A percentile compares a stretch with the other conserved stretches of the same genome.
These are phyloP conservation scores for Starmerella etchellsii DNA, from an alignment of 805 yeast species.

Conservation along the genomic window DNA sequence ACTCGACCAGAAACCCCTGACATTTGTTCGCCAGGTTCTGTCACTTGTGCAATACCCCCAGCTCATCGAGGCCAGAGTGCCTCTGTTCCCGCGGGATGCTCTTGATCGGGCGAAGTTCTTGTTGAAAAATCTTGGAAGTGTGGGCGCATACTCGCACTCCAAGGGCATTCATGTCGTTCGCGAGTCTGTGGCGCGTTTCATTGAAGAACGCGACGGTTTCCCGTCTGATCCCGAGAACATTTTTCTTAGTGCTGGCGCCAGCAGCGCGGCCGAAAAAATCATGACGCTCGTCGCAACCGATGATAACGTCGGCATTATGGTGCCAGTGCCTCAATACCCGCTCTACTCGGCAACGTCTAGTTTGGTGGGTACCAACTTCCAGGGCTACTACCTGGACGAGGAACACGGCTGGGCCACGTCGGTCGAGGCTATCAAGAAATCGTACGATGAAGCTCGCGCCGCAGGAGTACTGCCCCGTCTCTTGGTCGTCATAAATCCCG, in stretches of 20 bases:
- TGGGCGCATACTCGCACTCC: slow-evolving; percentile 91
- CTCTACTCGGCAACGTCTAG: slow-evolving; percentile 91
- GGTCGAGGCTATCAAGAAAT: slow-evolving; percentile 45
- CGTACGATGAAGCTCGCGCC: slow-evolving; percentile 37
- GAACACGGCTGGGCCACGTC: slow-evolving; percentile 72
- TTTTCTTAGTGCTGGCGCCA: slow-evolving; percentile 86
- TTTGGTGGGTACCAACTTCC: slow-evolving; percentile 63
- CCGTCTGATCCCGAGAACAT: slow-evolving; percentile 56
- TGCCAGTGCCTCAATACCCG: slow-evolving; percentile 98
- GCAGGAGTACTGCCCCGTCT: slow-evolving; percentile 57
- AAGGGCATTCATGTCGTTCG: slow-evolving; percentile 73
- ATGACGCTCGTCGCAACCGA: slow-evolving; percentile 54
- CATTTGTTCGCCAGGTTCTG: slow-evolving; percentile 88
- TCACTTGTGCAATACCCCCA: slow-evolving; percentile 78
- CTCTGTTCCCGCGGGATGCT: slow-evolving; percentile 42
- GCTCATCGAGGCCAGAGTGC: slow-evolving; percentile 33
- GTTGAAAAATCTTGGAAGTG: slow-evolving; percentile 55
- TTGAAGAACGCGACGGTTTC: slow-evolving; percentile 64
- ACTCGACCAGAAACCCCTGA: slow-evolving; percentile 81
- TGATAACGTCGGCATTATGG: slow-evolving; percentile 58
- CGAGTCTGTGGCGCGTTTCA: slow-evolving; percentile 68
- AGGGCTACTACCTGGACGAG: slow-evolving; percentile 82
- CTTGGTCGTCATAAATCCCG: slow-evolving; percentile 90
- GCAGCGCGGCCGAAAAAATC: slow-evolving; percentile 77
- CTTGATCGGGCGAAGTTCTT: slow-evolving; percentile 53